These are phyloP conservation scores for Hemileccinum rubropunctum DNA, from an alignment of 768 basidiomycete genomes.

Conservation along the genomic window DNA sequence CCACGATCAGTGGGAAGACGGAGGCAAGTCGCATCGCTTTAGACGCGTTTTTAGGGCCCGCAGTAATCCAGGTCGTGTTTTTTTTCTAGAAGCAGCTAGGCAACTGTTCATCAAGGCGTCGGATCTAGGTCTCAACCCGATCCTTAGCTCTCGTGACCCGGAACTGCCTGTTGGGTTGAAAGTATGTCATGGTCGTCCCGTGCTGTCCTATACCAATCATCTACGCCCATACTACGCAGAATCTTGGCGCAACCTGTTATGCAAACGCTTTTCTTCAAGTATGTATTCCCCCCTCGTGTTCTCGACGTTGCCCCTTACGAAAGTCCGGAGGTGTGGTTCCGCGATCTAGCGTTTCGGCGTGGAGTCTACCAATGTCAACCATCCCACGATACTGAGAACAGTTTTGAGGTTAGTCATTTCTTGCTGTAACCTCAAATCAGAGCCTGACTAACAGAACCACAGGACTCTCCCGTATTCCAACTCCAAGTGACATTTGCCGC, in stretches of 20 bases:
- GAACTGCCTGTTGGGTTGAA: slow-evolving; percentile 74
- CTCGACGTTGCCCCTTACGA: slow-evolving; percentile 2
- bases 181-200: slow-evolving; percentile 38
- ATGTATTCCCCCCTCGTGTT: slow-evolving; percentile 9
- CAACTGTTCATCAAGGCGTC: slow-evolving; percentile 50
- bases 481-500: slow-evolving; percentile 82
- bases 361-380: slow-evolving; percentile 81
- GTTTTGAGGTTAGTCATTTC: slow-evolving; percentile 39
- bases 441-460: background rate
- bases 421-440: background rate
- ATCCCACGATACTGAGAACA: slow-evolving; percentile 43
- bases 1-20: slow-evolving; percentile 76
- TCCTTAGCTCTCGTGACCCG: slow-evolving; percentile 44
- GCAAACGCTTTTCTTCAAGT: slow-evolving; percentile 95
- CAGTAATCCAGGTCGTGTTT: slow-evolving; percentile 11
- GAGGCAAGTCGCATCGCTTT: slow-evolving; percentile 42
- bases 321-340: slow-evolving; percentile 78
- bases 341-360: slow-evolving; percentile 74
- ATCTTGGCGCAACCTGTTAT: slow-evolving; percentile 96
- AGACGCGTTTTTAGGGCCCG: slow-evolving; percentile 7
- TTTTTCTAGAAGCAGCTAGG: slow-evolving; percentile 44
- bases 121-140: slow-evolving; percentile 56
- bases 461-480: slow-evolving; percentile 80
- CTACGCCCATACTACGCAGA: slow-evolving; percentile 43
- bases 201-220: slow-evolving; percentile 1